Conservation (phyloP, 2,329 filamentous ascomycete species). For the Epichloe sibirici region DNA sequence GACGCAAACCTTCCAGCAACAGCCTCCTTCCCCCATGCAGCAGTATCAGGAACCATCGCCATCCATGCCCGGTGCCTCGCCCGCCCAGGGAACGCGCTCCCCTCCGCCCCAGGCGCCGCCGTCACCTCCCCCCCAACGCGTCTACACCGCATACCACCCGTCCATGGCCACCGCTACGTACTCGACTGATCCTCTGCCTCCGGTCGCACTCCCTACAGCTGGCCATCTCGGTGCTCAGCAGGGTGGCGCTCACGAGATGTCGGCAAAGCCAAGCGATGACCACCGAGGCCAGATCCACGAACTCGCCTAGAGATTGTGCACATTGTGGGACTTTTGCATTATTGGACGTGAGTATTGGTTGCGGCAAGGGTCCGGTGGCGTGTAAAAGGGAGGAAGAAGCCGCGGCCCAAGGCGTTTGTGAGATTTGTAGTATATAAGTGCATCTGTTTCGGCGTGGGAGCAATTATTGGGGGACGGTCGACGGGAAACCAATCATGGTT, state of each 20-base stretch:
- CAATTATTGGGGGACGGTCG: too few relatives aligned
- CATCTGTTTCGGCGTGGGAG: too few relatives aligned
- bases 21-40: background rate
- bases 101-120: background rate
- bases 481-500: too few relatives aligned
- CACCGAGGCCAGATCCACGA: constrained; percentile 1
- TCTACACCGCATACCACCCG: background rate
- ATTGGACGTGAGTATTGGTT: background rate
- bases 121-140: background rate
- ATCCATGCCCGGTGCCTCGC: background rate
- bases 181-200: background rate
- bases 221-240: background rate
- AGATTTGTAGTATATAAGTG: too few relatives aligned
- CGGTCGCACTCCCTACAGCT: too few relatives aligned
- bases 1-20: background rate
- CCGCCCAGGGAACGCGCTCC: background rate
- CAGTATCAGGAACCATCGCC: background rate
- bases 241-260: background rate
- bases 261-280: background rate
- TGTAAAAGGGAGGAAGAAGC: background rate
- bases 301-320: background rate
- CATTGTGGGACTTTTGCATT: background rate
- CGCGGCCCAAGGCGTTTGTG: too few relatives aligned
- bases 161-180: background rate
- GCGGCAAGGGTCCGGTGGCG: background rate